Evolutionary conservation across 208 protist species (phyloP), one percentile per base, ranked within the genome.

Genomic region (Leishmania arabica): DNA sequence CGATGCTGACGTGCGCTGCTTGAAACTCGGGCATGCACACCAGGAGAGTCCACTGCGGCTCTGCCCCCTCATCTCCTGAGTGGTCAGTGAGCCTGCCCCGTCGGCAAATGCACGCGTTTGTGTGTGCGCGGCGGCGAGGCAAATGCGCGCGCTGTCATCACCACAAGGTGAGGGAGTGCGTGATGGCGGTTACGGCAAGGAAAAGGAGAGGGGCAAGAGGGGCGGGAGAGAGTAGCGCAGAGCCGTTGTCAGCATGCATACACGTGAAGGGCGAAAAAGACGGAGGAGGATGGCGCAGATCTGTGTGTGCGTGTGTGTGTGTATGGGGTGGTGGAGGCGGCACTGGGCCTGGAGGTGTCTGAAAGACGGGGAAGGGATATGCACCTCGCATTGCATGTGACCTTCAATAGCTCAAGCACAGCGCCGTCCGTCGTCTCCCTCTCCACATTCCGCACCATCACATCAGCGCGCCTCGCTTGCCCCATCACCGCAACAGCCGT

Each of bases 1-100:
- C 66, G 53, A 97, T 92, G 56, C 77, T 40, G 24, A 83, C 80
- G 77, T 97, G 93, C 34, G 81, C 74, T 7, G 85, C 60, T 34
- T 88, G 77, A 3, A 84, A 83, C 81, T 91, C 90, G 2, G 93
- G 93, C 82, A 94, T 95, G 85, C 91, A 95, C 4, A 97, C 77
- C 31, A 95, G 78, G 62, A 95, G 89, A 0, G 93, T 90, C 37
- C 79, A 85, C 73, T 95, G 82, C 40, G 7, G 49, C 24, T 78
- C 82, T 34, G 45, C 27, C 31, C 47, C 45, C 17, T 54, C 76
- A 2, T 58, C 64, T 58, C 64, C 42, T 17, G 45, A 47, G n/a
- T 62, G 9, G 45, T n/a, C 71, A 58, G 62, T 27, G 31, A 51
- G 71, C 17, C 4, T 62, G 7, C 8, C 21, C 8, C 7, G 40